Conservation (phyloP, 192 early-diverging fungal species). For the Entophlyctis luteolus region DNA sequence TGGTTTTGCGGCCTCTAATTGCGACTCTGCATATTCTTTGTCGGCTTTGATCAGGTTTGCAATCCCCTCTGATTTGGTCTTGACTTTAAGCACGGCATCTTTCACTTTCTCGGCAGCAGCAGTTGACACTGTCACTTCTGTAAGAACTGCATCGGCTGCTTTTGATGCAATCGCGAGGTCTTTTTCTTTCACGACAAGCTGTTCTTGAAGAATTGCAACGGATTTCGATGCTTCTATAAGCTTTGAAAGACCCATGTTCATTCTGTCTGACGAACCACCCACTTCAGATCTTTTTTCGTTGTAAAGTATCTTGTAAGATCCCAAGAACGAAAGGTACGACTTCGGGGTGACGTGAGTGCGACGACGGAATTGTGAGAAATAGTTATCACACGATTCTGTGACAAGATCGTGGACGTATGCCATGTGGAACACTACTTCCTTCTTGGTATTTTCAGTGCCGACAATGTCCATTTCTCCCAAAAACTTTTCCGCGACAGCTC, state of each 20-base stretch:
- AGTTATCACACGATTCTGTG: conserved; percentile 58
- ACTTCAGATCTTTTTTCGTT: conserved; percentile 50
- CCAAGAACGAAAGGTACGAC: conserved; percentile 60
- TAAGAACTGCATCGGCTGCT: conserved; percentile 53
- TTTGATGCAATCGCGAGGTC: conserved; percentile 59
- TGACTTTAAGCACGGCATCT: conserved; percentile 60
- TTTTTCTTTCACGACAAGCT: conserved; percentile 64
- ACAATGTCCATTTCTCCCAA: conserved; percentile 56
- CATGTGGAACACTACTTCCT: conserved; percentile 61
- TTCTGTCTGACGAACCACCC: conserved; percentile 55
- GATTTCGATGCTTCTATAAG: conserved; percentile 61
- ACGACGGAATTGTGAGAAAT: conserved; percentile 59
- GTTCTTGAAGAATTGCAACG: conserved; percentile 57
- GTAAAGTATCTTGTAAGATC: conserved; percentile 55
- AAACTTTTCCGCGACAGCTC: conserved; percentile 61
- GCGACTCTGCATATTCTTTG: conserved; percentile 53
- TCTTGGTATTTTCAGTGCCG: conserved; percentile 51
- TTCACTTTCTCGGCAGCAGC: conserved; percentile 64
- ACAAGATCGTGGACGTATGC: conserved; percentile 62
- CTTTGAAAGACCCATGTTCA: conserved; percentile 65
- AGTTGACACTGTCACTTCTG: conserved; percentile 57
- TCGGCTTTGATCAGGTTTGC: conserved; percentile 62
- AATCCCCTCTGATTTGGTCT: conserved; percentile 61
- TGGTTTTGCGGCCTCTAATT: conserved; percentile 61
- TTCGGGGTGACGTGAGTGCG: conserved; percentile 64